These are phyloP conservation scores for Margaritispora aquatica DNA, from an alignment of 495 filamentous ascomycete species.

Conservation along the genomic window DNA sequence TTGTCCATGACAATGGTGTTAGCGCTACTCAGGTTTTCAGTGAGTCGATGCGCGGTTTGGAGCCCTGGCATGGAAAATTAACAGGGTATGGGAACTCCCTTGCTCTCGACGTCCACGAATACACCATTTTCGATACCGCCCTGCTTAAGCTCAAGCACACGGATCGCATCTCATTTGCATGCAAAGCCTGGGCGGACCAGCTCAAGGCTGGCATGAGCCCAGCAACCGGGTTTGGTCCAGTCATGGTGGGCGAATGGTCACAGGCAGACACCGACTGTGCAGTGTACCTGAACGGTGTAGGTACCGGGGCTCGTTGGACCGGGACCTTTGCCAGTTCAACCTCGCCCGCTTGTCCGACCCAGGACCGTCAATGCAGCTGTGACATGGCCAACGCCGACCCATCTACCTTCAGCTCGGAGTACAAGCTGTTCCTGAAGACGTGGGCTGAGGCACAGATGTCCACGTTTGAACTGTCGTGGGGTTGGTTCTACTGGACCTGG, in stretches of 20 bases:
- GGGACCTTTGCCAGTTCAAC: conserved; percentile 61
- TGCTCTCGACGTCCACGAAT: conserved; percentile 89
- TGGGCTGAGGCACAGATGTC: conserved; percentile 96
- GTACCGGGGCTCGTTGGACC: conserved; percentile 81
- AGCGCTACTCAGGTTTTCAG: conserved; percentile 62
- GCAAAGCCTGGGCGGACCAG: conserved; percentile 76
- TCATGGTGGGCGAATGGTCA: conserved; percentile 92
- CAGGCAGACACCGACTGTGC: conserved; percentile 97
- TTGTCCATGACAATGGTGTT: conserved; percentile 66
- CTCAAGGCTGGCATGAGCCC: conserved; percentile 60
- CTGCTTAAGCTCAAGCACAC: conserved; percentile 68
- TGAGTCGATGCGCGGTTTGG: conserved; percentile 76
- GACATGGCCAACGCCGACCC: conserved; percentile 66
- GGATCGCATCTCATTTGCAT: conserved; percentile 74
- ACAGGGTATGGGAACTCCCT: conserved; percentile 43
- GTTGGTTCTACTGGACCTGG: conserved; percentile 99
- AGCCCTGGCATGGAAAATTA: conserved; percentile 68
- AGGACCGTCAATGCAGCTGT: conserved; percentile 59
- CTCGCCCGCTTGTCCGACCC: conserved; percentile 59
- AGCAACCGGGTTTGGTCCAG: conserved; percentile 82
- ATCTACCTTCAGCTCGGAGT: conserved; percentile 56
- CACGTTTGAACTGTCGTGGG: conserved; percentile 84
- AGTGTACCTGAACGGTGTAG: conserved; percentile 80
- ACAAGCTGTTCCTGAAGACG: conserved; percentile 78
- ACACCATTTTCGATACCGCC: conserved; percentile 76